These are phyloP conservation scores for Rhypophila decipiens DNA, from an alignment of 495 filamentous ascomycete genomes.

Conservation along the genomic window DNA sequence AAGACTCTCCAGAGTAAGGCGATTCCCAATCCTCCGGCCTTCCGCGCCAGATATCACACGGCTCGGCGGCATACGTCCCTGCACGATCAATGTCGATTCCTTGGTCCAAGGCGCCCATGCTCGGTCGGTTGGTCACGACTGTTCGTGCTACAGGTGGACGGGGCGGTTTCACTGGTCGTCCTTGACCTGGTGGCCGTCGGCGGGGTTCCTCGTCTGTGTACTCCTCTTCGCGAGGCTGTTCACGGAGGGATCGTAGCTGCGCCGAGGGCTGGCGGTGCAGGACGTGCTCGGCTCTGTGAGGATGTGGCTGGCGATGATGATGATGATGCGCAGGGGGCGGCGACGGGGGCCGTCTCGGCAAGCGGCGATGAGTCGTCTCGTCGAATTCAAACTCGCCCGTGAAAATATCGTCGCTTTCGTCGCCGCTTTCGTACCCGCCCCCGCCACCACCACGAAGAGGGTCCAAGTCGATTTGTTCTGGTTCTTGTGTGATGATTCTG, in stretches of 20 bases:
- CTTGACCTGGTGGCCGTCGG: background rate
- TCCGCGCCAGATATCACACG: slow-evolving; percentile 25
- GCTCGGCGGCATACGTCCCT: slow-evolving; percentile 14
- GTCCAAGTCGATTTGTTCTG: too few relatives aligned
- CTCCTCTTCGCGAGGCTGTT: background rate
- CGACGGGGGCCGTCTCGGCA: background rate
- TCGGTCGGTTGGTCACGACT: slow-evolving; percentile 6
- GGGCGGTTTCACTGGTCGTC: background rate
- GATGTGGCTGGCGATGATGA: background rate
- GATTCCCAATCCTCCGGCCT: slow-evolving; percentile 25
- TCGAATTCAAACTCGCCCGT: background rate
- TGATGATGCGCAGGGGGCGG: background rate
- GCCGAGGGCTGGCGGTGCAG: background rate
- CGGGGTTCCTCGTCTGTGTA: background rate
- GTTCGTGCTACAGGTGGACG: slow-evolving; percentile 3
- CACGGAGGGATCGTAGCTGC: too few relatives aligned
- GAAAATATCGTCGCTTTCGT: slow-evolving; percentile 3
- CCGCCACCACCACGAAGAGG: background rate
- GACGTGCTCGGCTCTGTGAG: background rate
- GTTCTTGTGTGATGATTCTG: too few relatives aligned
- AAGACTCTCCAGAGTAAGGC: slow-evolving; percentile 19
- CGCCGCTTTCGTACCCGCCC: slow-evolving; percentile 13
- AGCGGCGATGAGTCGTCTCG: background rate
- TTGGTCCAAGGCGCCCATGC: slow-evolving; percentile 11
- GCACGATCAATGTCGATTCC: slow-evolving; percentile 1